Conservation (phyloP, 805 yeast genomes). For the Zygoascus bituminiphila region DNA sequence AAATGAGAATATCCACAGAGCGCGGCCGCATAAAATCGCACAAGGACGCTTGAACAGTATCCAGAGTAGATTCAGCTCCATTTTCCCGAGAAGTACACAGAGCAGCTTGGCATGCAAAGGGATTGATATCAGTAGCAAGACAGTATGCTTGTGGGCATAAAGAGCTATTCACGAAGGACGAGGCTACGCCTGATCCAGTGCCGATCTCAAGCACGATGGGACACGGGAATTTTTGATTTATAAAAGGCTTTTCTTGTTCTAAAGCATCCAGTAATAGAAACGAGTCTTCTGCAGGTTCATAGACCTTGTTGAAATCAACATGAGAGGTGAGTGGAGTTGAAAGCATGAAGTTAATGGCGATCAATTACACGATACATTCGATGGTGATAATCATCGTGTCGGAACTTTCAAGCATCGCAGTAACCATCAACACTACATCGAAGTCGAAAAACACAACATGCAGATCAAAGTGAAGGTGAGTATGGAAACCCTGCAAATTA, state of each 20-base stretch:
- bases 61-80: slow-evolving; percentile 29
- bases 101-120: slow-evolving; percentile 59
- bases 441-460: slow-evolving; percentile 37
- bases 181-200: slow-evolving; percentile 83
- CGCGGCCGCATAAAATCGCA: slow-evolving; percentile 40
- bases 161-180: slow-evolving; percentile 61
- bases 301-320: slow-evolving; percentile 63
- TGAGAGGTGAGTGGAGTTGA: slow-evolving; percentile 62
- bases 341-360: slow-evolving; percentile 42
- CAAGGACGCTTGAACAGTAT: slow-evolving; percentile 50
- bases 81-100: slow-evolving; percentile 35
- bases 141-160: slow-evolving; percentile 39
- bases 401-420: no score
- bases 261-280: slow-evolving; percentile 74
- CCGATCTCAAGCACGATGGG: slow-evolving; percentile 71
- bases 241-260: slow-evolving; percentile 45
- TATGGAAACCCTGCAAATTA: slow-evolving; percentile 2
- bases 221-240: slow-evolving; percentile 18
- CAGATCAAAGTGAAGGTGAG: slow-evolving; percentile 57
- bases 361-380: no score
- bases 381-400: no score
- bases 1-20: slow-evolving; percentile 62
- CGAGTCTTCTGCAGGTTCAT: slow-evolving; percentile 94
- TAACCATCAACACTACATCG: no score
- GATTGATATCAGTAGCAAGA: slow-evolving; percentile 73